Evolutionary conservation across 2,329 filamentous ascomycete genomes (phyloP).

Genomic region (Daldinia sp.): DNA sequence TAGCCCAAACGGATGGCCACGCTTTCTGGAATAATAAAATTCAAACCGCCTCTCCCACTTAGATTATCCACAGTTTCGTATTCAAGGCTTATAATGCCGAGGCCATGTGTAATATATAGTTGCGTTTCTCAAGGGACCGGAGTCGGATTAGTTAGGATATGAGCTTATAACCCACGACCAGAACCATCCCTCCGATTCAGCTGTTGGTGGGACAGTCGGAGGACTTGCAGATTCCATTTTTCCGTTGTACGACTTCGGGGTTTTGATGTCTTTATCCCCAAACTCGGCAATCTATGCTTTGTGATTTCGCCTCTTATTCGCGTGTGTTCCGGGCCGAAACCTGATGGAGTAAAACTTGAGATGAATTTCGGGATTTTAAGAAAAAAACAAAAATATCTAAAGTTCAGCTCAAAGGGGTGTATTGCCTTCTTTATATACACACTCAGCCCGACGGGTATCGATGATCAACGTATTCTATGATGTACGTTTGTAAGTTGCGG

Average conservation of each 20-base stretch:
- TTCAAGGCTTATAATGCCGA: background rate
- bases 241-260: background rate
- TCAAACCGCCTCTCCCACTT: background rate
- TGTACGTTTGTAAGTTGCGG: constrained; percentile 9
- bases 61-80: background rate
- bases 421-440: background rate
- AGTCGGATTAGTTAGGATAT: constrained; percentile 28
- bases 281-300: background rate
- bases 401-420: background rate
- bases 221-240: constrained; percentile 25
- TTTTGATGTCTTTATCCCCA: background rate
- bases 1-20: background rate
- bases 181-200: constrained; percentile 35
- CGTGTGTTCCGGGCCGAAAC: background rate
- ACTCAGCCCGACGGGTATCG: background rate
- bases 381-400: background rate
- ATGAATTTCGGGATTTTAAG: background rate
- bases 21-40: background rate
- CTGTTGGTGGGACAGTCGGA: constrained; percentile 11
- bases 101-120: background rate
- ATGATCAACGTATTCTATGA: background rate
- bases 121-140: background rate
- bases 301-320: background rate
- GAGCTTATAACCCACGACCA: constrained; percentile 39
- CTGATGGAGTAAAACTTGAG: background rate